Base-by-base conservation (phyloP, 106 monocot species). In the Dendrobium nobile region DNA sequence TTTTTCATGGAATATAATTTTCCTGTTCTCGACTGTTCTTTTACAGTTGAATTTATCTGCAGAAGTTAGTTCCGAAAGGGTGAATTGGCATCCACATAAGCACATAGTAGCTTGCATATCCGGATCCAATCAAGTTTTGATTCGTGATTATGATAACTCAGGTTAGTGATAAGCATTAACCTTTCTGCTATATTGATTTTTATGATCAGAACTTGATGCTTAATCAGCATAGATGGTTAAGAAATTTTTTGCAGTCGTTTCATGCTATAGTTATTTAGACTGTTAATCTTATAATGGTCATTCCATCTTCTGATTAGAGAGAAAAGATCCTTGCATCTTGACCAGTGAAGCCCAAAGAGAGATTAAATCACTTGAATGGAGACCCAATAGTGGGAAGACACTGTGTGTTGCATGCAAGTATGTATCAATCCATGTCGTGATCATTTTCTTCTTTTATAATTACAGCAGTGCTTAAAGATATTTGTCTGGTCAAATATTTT, bases 31-130 rank as follows among this genome's bases (percentile, higher is more conserved):
- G 42, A 81, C 47, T 20, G 15, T 82, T 72, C 22, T 83, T 85
- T 81, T 67, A 64, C 78, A 99, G 98, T 80, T 85, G 78, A 90
- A 85, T 78, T 33, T 78, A 47, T 47, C 79, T 68, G 24, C 82
- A 79, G 80, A 89, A 85, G 74, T 88, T 80, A 88, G 86, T 86
- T 79, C 79, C 24, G 88, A 91, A 86, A 87, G 84, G 84, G 79
- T 93, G 15, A 87, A 87, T 78, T 99, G 99, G 99, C 87, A 95
- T 73, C 91, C 78, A 67, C 90, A 93, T 68, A 95, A 90, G 72
- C 89, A 93, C 73, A 87, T 90, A 79, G 80, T 99, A 77, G 99
- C 99, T 81, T 95, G 95, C 85, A 90, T 95, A 48, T 99, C 95
- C 78, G 93, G 88, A n/a, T 86, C 78, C 77, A 93, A 91, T 85